Evolutionary conservation across 2,329 filamentous ascomycete species (phyloP), one percentile per base, ranked within the genome.

Genomic region (Drechslerella coelobrocha): DNA sequence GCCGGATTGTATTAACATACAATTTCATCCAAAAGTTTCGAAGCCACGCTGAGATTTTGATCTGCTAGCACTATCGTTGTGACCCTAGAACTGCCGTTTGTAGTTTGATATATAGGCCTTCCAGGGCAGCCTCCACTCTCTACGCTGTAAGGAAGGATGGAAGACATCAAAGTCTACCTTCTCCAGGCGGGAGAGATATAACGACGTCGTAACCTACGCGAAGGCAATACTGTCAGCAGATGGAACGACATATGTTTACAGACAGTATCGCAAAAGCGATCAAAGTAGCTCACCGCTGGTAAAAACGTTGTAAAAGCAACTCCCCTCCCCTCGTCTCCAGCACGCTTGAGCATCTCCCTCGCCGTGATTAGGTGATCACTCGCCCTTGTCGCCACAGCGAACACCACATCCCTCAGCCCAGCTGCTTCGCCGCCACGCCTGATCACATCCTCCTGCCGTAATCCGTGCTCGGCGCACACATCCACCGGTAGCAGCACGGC

Each of bases 281-380:
- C 39, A 57, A 77, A 76, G 10, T 78, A 73, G 78, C 78, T 74
- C 86, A 85, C 57, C 82, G 78, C 76, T 85, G 84, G 53, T 47
- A 76, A 61, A 55, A 75, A 75, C 2, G 68, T 72, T 7, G 72
- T 61, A 72, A 75, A 76, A 14, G 62, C 69, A 37, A 89, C 90
- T 54, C 87, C 87, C 77, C 96, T 91, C 27, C 87, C 85, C 71
- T 89, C 84, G 77, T 97, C 2, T 86, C 87, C 59, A 86, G 86
- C 19, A 96, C 90, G 91, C 76, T 87, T 88, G 69, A 97, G 79
- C 92, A 99, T 96, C 78, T 96, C 91, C 68, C 92, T 84, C 1
- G 90, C 93, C 0, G 93, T 97, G 74, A 97, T 96, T 31, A 99
- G 82, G 79, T 99, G 94, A 78, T 99, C 94, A 77, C 95, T 95